A percentile compares a stretch with the other conserved stretches of the same genome.
These are phyloP conservation scores for Onygena corvina DNA, from an alignment of 2,329 filamentous ascomycete genomes.

Conservation along the genomic window DNA sequence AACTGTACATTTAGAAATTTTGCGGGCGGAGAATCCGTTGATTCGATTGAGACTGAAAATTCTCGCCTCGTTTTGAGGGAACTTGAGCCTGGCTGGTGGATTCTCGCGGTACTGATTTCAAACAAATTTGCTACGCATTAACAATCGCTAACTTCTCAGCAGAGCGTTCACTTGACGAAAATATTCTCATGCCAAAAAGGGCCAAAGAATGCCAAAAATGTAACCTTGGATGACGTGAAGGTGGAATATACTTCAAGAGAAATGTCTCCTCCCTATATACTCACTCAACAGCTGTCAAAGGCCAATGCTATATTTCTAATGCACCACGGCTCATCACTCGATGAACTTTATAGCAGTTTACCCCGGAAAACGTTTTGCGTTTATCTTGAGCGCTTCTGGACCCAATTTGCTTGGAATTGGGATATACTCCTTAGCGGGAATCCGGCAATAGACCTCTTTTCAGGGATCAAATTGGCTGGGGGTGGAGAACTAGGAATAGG, in stretches of 20 bases:
- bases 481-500: constrained; percentile 87
- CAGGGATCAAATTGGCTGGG: constrained; percentile 74
- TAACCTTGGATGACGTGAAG: constrained; percentile 20
- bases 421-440: constrained; percentile 84
- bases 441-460: constrained; percentile 65
- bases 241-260: constrained; percentile 83
- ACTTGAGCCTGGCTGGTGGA: constrained; percentile 88
- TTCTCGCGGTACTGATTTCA: constrained; percentile 62
- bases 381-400: constrained; percentile 72
- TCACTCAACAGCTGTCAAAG: constrained; percentile 68
- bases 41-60: constrained; percentile 84
- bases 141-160: not conserved
- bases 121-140: not conserved
- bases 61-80: constrained; percentile 74
- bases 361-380: constrained; percentile 57
- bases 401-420: constrained; percentile 55
- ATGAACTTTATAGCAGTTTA: constrained; percentile 53
- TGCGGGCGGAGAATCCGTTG: constrained; percentile 61
- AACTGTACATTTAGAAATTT: constrained; percentile 50
- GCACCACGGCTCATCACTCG: constrained; percentile 68
- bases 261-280: constrained; percentile 66
- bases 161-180: constrained; percentile 73
- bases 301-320: constrained; percentile 77
- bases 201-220: not conserved
- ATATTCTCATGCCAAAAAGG: constrained; percentile 42